These are phyloP conservation scores for Agaricus subrufescens DNA, from an alignment of 768 basidiomycete species.

Conservation along the genomic window DNA sequence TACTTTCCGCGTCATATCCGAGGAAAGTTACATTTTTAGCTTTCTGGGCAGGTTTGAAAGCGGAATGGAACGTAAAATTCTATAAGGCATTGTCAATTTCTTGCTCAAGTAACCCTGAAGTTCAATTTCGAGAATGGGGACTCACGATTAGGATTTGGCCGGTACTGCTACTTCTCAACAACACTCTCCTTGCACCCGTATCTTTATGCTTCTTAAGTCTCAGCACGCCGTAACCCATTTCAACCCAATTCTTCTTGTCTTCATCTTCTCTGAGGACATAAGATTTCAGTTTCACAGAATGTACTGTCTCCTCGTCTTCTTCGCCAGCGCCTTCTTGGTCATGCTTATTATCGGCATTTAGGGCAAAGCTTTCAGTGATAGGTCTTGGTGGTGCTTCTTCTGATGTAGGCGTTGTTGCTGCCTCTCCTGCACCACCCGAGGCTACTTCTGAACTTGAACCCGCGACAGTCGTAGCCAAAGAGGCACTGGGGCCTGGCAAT, in stretches of 20 bases:
- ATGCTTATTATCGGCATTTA: conserved; percentile 30
- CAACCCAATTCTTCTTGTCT: conserved; percentile 49
- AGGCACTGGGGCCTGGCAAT: conserved; percentile 22
- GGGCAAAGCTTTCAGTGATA: conserved; percentile 2
- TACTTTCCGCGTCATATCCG: conserved; percentile 55
- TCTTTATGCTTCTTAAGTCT: conserved; percentile 73
- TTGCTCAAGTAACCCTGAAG: background rate
- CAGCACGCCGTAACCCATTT: conserved; percentile 66
- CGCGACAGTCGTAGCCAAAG: conserved; percentile 1
- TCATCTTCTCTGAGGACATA: conserved; percentile 48
- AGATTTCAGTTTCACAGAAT: conserved; percentile 57
- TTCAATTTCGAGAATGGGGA: conserved; percentile 12
- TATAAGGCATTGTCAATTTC: conserved; percentile 22
- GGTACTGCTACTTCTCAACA: conserved; percentile 69
- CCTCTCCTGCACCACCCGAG: background rate
- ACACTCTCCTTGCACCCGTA: conserved; percentile 49
- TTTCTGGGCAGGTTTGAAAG: conserved; percentile 46
- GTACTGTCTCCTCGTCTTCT: conserved; percentile 68
- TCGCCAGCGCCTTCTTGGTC: conserved; percentile 78
- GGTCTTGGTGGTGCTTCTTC: background rate
- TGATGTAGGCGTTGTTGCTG: conserved; percentile 3
- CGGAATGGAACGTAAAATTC: conserved; percentile 71
- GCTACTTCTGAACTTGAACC: conserved; percentile 1
- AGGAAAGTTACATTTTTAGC: conserved; percentile 60
- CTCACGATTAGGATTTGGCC: conserved; percentile 73